These are phyloP conservation scores for Mycena olivaceomarginata DNA, from an alignment of 768 basidiomycete genomes.

Conservation along the genomic window DNA sequence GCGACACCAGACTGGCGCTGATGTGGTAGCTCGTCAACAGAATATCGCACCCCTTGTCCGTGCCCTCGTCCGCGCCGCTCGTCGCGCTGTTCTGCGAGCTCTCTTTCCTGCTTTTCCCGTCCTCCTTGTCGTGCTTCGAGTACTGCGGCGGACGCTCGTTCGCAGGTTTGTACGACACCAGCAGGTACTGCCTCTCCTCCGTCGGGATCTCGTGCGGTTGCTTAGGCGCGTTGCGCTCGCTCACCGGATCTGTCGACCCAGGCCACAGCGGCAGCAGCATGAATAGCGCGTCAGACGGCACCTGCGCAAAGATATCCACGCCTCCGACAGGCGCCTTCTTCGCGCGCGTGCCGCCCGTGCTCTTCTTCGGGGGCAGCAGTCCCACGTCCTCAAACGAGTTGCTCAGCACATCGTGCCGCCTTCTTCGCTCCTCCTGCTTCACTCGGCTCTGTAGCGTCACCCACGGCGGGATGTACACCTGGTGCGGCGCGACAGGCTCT, in stretches of 20 bases:
- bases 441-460: conserved; percentile 77
- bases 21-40: conserved; percentile 82
- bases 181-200: conserved; percentile 79
- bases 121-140: conserved; percentile 54
- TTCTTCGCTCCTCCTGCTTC: conserved; percentile 80
- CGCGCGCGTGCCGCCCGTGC: conserved; percentile 46
- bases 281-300: conserved; percentile 83
- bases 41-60: conserved; percentile 67
- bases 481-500: conserved; percentile 12
- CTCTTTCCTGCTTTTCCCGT: conserved; percentile 66
- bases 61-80: conserved; percentile 57
- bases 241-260: conserved; percentile 77
- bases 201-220: conserved; percentile 61
- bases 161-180: conserved; percentile 87
- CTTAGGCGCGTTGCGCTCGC: conserved; percentile 49
- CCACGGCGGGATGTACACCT: conserved; percentile 72
- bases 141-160: conserved; percentile 47
- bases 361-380: conserved; percentile 74
- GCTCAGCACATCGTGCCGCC: conserved; percentile 81
- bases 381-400: conserved; percentile 90
- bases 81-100: conserved; percentile 58
- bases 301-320: conserved; percentile 72
- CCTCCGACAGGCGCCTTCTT: conserved; percentile 42
- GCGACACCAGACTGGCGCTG: conserved; percentile 83
- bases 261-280: conserved; percentile 93